Evolutionary conservation across 2,329 filamentous ascomycete genomes (phyloP), one percentile per base, ranked within the genome.

Genomic region (Stagonosporopsis rhizophila): DNA sequence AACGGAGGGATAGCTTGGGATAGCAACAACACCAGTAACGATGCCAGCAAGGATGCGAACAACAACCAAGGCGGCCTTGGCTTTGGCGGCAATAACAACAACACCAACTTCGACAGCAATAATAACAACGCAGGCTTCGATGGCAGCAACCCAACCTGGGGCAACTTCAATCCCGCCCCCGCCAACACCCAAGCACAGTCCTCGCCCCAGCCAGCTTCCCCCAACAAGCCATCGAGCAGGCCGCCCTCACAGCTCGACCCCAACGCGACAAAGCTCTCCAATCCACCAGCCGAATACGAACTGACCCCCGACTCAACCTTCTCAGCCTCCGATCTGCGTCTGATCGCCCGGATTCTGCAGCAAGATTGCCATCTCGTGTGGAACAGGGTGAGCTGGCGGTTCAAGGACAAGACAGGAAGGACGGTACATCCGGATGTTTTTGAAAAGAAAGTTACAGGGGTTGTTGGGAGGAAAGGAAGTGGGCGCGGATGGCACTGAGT

Each of bases 351-450:
- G 22, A 73, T 83, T 22, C 69, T 82, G 35, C 70, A 74, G 48
- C 70, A 75, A 41, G 81, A 82, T 61, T 68, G 77, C 49, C 66
- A 72, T 30, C 66, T 76, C 60, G 76, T 77, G 38, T 85, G 82
- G 82, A 58, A 79, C 14, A 68, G 78, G 5, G 71, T 85, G 2
- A 78, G 79, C 42, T 78, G 76, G 47, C 70, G 72, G 22, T 84
- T 84, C 72, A 78, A 72, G 50, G 80, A 82, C 50, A 77, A 77
- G 68, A 84, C 81, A 1, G 81, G 81, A 2, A 72, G 80, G 37
- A 69, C 72, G 3, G 61, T 83, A 23, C 72, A 77, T 59, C 73
- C 79, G 1, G 74, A 79, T 3, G 74, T 79, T 20, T 74, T 82
- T 30, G 70, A 74, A 61, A 72, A 76, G 58, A 81, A 79, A 66